A percentile compares a stretch with the other conserved stretches of the same genome.
Evolutionary conservation across 495 filamentous ascomycete species (phyloP).

Genomic region (Neurospora tetraspora): DNA sequence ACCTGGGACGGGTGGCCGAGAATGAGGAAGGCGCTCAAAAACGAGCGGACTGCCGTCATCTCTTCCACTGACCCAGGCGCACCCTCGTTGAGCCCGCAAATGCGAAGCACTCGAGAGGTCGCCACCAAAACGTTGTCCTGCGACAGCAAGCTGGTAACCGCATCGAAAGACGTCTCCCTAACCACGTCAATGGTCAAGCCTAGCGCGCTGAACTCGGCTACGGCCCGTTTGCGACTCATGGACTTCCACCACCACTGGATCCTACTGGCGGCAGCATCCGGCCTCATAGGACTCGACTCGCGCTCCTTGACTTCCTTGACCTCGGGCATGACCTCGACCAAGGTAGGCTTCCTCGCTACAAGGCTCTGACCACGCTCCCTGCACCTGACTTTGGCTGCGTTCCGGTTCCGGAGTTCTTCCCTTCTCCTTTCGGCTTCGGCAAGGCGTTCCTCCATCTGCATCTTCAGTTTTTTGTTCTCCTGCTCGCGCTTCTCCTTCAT

Average conservation of each 20-base stretch:
- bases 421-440: constrained; percentile 78
- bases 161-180: constrained; percentile 67
- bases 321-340: constrained; percentile 40
- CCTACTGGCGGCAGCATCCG: constrained; percentile 55
- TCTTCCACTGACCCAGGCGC: constrained; percentile 58
- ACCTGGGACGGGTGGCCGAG: constrained; percentile 88
- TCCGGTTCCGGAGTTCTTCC: constrained; percentile 46
- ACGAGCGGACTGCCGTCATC: constrained; percentile 75
- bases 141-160: constrained; percentile 67
- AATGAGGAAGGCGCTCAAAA: constrained; percentile 87
- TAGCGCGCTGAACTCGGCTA: constrained; percentile 57
- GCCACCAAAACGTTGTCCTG: constrained; percentile 59
- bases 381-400: constrained; percentile 38
- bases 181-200: constrained; percentile 67
- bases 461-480: constrained; percentile 60
- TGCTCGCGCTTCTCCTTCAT: constrained; percentile 85
- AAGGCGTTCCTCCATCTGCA: constrained; percentile 81
- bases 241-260: constrained; percentile 76
- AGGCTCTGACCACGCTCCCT: constrained; percentile 57
- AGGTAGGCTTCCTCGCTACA: constrained; percentile 36
- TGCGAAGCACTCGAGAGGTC: constrained; percentile 62
- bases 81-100: constrained; percentile 67
- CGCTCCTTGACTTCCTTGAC: constrained; percentile 40
- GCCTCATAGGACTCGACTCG: constrained; percentile 44
- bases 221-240: constrained; percentile 44